A percentile compares a stretch with the other conserved stretches of the same genome.
These are phyloP conservation scores for Fragaria vesca DNA, from an alignment of 306 rosid species.

Conservation along the genomic window DNA sequence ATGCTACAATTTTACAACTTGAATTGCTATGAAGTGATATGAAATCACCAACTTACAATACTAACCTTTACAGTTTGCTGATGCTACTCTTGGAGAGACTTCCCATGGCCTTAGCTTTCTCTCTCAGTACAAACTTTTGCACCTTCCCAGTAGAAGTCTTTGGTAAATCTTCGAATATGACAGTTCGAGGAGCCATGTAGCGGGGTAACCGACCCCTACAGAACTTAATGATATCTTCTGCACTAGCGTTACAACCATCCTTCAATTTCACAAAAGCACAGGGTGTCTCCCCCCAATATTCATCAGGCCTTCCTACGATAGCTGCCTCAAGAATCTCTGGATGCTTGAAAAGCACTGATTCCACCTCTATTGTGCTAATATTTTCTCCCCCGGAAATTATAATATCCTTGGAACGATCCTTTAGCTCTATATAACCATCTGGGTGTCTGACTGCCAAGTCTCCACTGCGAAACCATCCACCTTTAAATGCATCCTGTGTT, in stretches of 20 bases:
- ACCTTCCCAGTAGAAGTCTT: conserved; percentile 87
- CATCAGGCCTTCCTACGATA: conserved; percentile 79
- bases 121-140: conserved; percentile 59
- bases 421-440: conserved; percentile 77
- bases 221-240: conserved; percentile 57
- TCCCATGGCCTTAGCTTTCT: conserved; percentile 76
- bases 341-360: conserved; percentile 64
- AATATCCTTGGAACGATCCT: conserved; percentile 81
- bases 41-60: background rate
- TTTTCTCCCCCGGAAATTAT: conserved; percentile 91
- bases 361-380: conserved; percentile 87
- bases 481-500: conserved; percentile 61
- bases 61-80: conserved; percentile 47
- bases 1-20: background rate
- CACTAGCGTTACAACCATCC: conserved; percentile 44
- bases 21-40: background rate
- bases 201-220: conserved; percentile 59
- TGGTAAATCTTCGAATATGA: conserved; percentile 69
- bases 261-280: conserved; percentile 87
- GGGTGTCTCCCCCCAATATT: conserved; percentile 86
- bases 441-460: conserved; percentile 83
- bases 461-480: conserved; percentile 83
- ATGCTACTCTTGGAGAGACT: conserved; percentile 44
- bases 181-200: conserved; percentile 75
- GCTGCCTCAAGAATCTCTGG: conserved; percentile 80